Conservation (phyloP, 371 early-diverging fungal genomes). For the Antonospora locustae region DNA sequence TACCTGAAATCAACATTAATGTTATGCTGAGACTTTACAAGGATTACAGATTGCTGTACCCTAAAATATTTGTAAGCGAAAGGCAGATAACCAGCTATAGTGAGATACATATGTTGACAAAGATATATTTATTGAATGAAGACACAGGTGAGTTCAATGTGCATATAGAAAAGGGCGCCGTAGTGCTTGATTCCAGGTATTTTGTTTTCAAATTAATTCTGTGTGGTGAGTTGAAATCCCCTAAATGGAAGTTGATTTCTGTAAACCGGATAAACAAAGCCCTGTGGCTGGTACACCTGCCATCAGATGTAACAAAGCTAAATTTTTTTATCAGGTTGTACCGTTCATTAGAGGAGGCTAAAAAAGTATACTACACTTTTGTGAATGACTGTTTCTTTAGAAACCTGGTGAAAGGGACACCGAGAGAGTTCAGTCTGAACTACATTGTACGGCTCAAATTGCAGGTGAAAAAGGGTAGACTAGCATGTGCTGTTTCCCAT, state of each 20-base stretch:
- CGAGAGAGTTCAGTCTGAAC: too few relatives aligned
- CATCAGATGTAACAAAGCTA: too few relatives aligned
- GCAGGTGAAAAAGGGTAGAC: too few relatives aligned
- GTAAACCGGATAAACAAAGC: constrained; percentile 5
- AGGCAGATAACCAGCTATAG: not conserved
- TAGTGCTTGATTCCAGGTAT: constrained; percentile 4
- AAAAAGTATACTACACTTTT: too few relatives aligned
- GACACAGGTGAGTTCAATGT: constrained; percentile 11
- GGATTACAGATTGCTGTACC: constrained; percentile 1
- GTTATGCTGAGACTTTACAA: not conserved
- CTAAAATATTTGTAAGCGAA: not conserved
- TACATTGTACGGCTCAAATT: too few relatives aligned
- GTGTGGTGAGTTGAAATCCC: constrained; percentile 23
- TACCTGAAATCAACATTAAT: constrained; percentile 14
- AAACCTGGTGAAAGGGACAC: too few relatives aligned
- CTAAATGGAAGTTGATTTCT: constrained; percentile 25
- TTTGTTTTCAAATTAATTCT: constrained; percentile 21
- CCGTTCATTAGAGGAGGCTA: too few relatives aligned
- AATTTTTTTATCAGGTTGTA: too few relatives aligned
- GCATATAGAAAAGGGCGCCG: constrained; percentile 18
- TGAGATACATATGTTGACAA: constrained; percentile 19
- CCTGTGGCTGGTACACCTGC: too few relatives aligned
- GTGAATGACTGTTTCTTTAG: too few relatives aligned
- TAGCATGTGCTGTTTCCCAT: too few relatives aligned
- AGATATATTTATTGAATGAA: constrained; percentile 31